Evolutionary conservation across 306 rosid species (phyloP).

Genomic region (Geum urbanum): DNA sequence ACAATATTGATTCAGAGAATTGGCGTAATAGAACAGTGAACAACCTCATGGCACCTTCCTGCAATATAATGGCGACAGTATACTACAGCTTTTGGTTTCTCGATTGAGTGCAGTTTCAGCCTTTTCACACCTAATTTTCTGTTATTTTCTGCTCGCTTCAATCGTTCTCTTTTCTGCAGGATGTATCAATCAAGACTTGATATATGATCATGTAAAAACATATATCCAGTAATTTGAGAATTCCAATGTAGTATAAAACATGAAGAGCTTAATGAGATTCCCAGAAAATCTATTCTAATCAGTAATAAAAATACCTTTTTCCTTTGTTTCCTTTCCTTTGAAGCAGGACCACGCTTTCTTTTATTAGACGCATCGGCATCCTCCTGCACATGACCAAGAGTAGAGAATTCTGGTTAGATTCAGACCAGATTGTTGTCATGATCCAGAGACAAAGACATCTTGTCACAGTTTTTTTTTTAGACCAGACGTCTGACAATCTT

Average conservation of each 20-base stretch:
- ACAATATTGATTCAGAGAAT: not conserved
- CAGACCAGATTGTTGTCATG: slow-evolving; percentile 1
- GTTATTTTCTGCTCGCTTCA: slow-evolving; percentile 59
- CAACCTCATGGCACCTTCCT: slow-evolving; percentile 82
- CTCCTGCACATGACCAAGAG: slow-evolving; percentile 36
- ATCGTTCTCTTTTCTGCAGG: slow-evolving; percentile 46
- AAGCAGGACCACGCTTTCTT: slow-evolving; percentile 51
- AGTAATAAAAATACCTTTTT: slow-evolving; percentile 43
- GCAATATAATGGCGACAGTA: slow-evolving; percentile 65
- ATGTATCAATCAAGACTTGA: slow-evolving; percentile 16
- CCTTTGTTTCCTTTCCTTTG: slow-evolving; percentile 53
- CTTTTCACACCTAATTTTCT: slow-evolving; percentile 71
- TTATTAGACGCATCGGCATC: slow-evolving; percentile 27
- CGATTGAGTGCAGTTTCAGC: slow-evolving; percentile 48
- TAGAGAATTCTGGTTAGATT: slow-evolving; percentile 4
- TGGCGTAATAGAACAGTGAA: slow-evolving; percentile 13
- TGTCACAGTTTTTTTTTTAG: not conserved
- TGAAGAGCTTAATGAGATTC: not conserved
- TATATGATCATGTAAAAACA: too few species aligned
- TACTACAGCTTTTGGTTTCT: slow-evolving; percentile 41
- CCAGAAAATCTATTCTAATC: not conserved
- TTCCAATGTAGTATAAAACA: not conserved
- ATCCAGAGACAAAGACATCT: not conserved
- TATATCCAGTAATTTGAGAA: not conserved
- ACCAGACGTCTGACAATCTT: not conserved